Base-by-base conservation (phyloP, 192 early-diverging fungal genomes). In the Dispira parvispora region DNA sequence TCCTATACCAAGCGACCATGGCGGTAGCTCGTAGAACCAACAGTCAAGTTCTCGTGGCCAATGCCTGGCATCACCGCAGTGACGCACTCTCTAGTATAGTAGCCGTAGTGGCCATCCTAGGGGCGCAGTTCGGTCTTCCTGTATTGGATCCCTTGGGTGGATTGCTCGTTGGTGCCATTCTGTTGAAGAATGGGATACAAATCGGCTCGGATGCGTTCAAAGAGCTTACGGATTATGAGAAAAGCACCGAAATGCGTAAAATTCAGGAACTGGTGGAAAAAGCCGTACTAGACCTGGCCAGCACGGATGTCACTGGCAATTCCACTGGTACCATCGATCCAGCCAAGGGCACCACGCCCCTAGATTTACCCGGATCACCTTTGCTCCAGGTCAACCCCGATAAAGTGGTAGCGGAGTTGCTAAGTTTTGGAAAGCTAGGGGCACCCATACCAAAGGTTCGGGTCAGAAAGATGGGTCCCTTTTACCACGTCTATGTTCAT, bases 61-160 rank as follows among this genome's bases (percentile, higher is more conserved):
- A 91, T 70, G 89, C 89, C 55, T 91, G 85, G 85, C 89, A 92
- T 58, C 89, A 92, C 64, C 85, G 89, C 32, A 80, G 80, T 47
- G 89, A 92, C 68, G 84, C 85, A 6, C 69, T 75, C 69, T 82
- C 82, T 20, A 84, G 83, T 47, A 45, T 86, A 26, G 84, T 92
- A 25, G 85, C 87, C 0, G 69, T 88, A 2, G 84, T 65, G 43
- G 86, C 87, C 6, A 87, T 92, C 42, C 82, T 71, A 13, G 89
- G 89, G 1, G 82, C 82, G 21, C 81, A 82, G 56, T 63, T 81
- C 62, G 89, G 89, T 12, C 68, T 84, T 16, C 79, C 81, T 14
- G 71, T 84, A 50, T 64, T 90, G 16, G 89, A 92, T 65, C 84
- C 89, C 0, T 52, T 90, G 3, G 86, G 89, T 27, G 88, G 88